Conservation (phyloP, 2,329 filamentous ascomycete species). For the Whalleya microplaca region DNA sequence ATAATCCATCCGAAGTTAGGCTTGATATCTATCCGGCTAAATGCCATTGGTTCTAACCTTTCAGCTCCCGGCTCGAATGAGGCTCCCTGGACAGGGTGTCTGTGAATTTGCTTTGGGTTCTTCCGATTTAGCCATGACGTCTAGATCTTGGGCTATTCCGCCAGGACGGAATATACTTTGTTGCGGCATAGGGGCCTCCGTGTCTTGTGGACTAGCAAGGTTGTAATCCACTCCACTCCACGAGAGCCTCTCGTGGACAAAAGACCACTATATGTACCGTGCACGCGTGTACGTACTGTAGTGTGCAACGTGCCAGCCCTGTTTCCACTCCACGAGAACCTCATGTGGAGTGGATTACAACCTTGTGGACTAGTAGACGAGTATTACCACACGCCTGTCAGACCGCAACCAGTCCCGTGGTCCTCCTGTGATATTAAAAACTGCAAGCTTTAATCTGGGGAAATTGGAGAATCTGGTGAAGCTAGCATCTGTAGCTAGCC, state of each 20-base stretch:
- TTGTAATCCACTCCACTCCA: no score
- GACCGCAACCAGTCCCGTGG: slow-evolving; percentile 8
- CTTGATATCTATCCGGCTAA: slow-evolving; percentile 15
- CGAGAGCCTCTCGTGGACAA: no score
- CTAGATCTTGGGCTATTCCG: neutral
- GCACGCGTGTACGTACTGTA: no score
- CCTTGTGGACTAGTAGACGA: slow-evolving; percentile 2
- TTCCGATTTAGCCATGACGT: slow-evolving; percentile 11
- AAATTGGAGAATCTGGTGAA: slow-evolving; percentile 8
- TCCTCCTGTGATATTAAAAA: neutral
- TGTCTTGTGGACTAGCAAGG: neutral
- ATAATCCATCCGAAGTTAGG: slow-evolving; percentile 2
- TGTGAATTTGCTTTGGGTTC: neutral
- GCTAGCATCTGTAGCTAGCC: neutral
- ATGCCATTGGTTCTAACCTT: slow-evolving; percentile 3
- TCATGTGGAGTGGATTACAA: no score
- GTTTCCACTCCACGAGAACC: no score
- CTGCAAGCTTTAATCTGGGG: neutral
- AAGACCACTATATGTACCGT: no score
- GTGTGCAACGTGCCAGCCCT: no score
- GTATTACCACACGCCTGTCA: slow-evolving; percentile 16
- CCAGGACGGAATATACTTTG: neutral
- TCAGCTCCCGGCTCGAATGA: slow-evolving; percentile 1
- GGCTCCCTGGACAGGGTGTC: slow-evolving; percentile 10
- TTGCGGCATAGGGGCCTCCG: slow-evolving; percentile 2